Evolutionary conservation across 108 stramenopile genomes (phyloP).

Genomic region (Cyclotella cryptica): DNA sequence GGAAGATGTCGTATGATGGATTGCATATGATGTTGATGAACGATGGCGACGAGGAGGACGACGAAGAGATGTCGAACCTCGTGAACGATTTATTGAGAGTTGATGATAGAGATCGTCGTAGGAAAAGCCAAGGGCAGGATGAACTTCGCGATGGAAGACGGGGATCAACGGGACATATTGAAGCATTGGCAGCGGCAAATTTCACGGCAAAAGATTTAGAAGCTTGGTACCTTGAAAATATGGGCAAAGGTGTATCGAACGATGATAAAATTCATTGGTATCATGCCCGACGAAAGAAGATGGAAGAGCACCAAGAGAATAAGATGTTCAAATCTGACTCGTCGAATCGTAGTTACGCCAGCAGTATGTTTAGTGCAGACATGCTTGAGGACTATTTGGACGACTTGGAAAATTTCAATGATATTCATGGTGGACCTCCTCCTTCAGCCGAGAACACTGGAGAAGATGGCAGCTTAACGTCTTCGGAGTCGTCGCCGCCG

Average conservation of each 20-base stretch:
- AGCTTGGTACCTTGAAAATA: constrained; percentile 20
- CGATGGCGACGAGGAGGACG: constrained; percentile 18
- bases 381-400: constrained; percentile 31
- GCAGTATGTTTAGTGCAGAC: constrained; percentile 45
- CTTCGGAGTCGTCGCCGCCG: neutral
- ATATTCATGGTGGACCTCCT: neutral
- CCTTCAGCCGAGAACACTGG: neutral
- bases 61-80: constrained; percentile 22
- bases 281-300: constrained; percentile 26
- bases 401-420: neutral
- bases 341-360: constrained; percentile 12
- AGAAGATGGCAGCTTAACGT: neutral
- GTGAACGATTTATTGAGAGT: constrained; percentile 15
- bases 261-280: constrained; percentile 28
- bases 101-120: constrained; percentile 29
- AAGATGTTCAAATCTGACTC: neutral
- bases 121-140: constrained; percentile 11
- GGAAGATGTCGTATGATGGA: constrained; percentile 24
- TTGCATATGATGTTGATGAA: constrained; percentile 15
- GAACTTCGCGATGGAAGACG: neutral
- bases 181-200: neutral
- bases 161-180: constrained; percentile 24
- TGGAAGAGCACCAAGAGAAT: constrained; percentile 18
- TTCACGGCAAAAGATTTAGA: constrained; percentile 17
- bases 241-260: neutral